Base-by-base conservation (phyloP, 345 rosid species). In the Citrus maxima region DNA sequence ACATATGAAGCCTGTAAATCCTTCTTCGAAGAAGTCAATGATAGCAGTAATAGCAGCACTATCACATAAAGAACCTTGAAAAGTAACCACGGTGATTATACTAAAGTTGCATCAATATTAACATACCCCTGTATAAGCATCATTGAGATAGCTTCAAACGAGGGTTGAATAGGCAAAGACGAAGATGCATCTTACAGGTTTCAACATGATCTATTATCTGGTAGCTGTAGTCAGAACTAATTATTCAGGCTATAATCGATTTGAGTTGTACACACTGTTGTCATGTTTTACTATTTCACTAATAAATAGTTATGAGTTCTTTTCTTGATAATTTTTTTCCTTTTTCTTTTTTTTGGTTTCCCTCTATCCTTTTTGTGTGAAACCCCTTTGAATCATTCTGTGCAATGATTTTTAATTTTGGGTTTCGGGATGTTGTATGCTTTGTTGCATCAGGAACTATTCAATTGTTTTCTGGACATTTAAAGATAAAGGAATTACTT, bases 1-100 rank as follows among this genome's bases (percentile, higher is more conserved):
- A 90, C 93, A 5, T 97, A 97, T 66, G 98, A 97, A 87, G 87
- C 93, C 12, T 83, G 85, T 3, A 97, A 97, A 82, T 49, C 88
- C 13, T 94, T 94, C 78, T 97, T 97, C 70, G 86, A 91, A 67
- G 86, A 90, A 69, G 79, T 87, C 76, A 92, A 91, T 59, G 86
- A 63, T 32, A 79, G 77, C 77, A 74, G 62, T 42, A 83, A 78
- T 80, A 76, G 84, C 35, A 84, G 87, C 62, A 75, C 70, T 12
- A 34, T 72, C 55, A 88, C 91, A 80, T 93, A 78, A 89, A 83
- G 24, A 70, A 61, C 24, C 69, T 46, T 67, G 28, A 68, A 67
- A 51, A 71, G 14, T 2, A 22, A 60, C 7, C 30, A 25, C 58
- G 63, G 28, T 71, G 83, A 77, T 69, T 79, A 66, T 79, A 56